Conservation (phyloP, 176 grass and related monocot species). For the Olyra latifolia region DNA sequence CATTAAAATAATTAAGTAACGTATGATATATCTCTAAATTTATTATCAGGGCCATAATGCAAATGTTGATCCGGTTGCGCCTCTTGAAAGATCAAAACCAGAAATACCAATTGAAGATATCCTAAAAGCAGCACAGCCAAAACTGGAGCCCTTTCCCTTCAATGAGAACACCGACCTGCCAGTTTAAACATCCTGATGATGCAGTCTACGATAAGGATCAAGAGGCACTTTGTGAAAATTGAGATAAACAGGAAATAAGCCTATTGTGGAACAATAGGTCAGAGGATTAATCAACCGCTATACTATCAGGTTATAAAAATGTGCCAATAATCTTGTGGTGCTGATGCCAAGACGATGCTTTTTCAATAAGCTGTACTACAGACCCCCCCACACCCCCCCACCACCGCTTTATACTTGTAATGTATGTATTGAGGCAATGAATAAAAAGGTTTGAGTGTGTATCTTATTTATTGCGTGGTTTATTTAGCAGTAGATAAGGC, state of each 20-base stretch:
- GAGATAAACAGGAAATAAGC: constrained; percentile 5
- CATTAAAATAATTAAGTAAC: neutral
- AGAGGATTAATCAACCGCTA: constrained; percentile 36
- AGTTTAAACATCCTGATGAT: constrained; percentile 28
- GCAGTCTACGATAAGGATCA: constrained; percentile 8
- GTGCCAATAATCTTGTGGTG: constrained; percentile 20
- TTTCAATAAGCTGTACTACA: constrained; percentile 16
- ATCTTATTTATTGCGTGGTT: neutral
- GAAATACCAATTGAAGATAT: constrained; percentile 51
- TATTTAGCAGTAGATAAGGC: neutral
- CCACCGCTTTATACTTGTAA: neutral
- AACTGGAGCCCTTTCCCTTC: constrained; percentile 57
- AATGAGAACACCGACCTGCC: constrained; percentile 53
- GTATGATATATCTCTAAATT: neutral
- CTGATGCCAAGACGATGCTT: neutral
- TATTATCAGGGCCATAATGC: constrained; percentile 42
- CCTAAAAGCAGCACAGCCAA: constrained; percentile 47
- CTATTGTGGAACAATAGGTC: constrained; percentile 5
- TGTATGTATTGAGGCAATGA: constrained; percentile 18
- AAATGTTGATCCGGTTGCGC: constrained; percentile 44
- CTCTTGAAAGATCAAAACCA: constrained; percentile 58
- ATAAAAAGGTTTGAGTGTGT: constrained; percentile 30
- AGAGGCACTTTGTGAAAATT: neutral
- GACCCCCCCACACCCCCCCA: too few relatives aligned
- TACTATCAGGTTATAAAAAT: constrained; percentile 14